Percentiles rank a stretch among this genome's conserved stretches.
These are phyloP conservation scores for Phylloboletellus chloephorus DNA, from an alignment of 1,284 basidiomycete species.

Conservation along the genomic window DNA sequence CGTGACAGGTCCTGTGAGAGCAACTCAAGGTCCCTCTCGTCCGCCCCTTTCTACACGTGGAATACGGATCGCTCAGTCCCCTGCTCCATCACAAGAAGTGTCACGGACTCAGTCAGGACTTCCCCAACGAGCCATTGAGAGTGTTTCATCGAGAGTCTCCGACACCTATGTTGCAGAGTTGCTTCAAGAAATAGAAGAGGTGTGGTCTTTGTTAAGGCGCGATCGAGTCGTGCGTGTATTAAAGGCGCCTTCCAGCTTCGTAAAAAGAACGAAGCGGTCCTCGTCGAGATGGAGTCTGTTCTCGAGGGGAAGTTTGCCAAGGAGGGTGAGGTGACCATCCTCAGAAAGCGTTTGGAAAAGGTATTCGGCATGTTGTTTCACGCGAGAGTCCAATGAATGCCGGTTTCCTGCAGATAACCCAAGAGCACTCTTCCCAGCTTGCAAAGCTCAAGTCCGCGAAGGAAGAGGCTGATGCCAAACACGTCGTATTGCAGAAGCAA, in stretches of 20 bases:
- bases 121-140: conserved; percentile 10
- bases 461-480: conserved; percentile 53
- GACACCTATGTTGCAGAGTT: conserved; percentile 25
- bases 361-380: conserved; percentile 9
- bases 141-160: conserved; percentile 5
- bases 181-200: conserved; percentile 45
- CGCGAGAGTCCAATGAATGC: background rate
- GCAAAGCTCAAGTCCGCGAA: conserved; percentile 53
- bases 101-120: conserved; percentile 14
- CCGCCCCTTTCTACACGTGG: conserved; percentile 17
- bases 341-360: conserved; percentile 32
- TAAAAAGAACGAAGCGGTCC: conserved; percentile 42
- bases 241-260: conserved; percentile 39
- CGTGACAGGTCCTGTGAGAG: conserved; percentile 11
- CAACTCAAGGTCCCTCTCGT: conserved; percentile 11
- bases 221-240: conserved; percentile 6
- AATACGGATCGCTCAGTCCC: conserved; percentile 11
- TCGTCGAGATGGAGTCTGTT: conserved; percentile 14
- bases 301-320: conserved; percentile 28
- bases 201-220: conserved; percentile 25
- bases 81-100: conserved; percentile 23
- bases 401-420: conserved; percentile 39
- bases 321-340: conserved; percentile 31
- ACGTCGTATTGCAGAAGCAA: conserved; percentile 49
- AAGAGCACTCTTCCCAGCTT: conserved; percentile 55